phyloP scores from a whole-genome alignment of 1,284 basidiomycete genomes.

The Ustilago curta region DNA sequence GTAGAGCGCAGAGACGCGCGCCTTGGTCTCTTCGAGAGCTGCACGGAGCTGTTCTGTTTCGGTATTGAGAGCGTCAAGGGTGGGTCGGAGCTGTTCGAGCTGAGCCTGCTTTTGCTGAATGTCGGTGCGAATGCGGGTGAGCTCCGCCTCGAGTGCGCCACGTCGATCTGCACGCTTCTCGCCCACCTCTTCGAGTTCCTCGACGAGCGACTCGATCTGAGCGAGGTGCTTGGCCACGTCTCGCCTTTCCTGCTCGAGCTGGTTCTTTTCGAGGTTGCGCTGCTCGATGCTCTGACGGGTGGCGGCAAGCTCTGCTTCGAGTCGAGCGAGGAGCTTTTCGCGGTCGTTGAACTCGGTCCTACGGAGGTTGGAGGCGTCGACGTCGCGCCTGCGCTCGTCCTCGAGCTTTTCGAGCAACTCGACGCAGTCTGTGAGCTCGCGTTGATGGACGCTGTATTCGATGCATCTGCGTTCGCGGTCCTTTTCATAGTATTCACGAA shows the following conservation, averaged over 20 bases:
- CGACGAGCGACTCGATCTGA: conserved; percentile 80
- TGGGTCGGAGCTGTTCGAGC: conserved; percentile 74
- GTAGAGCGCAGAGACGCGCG: conserved; percentile 59
- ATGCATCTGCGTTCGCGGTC: conserved; percentile 93
- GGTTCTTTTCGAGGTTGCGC: conserved; percentile 77
- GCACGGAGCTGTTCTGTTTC: conserved; percentile 76
- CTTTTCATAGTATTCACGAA: conserved; percentile 94
- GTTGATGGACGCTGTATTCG: conserved; percentile 92
- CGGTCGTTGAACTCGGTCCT: conserved; percentile 83
- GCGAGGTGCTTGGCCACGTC: conserved; percentile 74
- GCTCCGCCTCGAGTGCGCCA: conserved; percentile 75
- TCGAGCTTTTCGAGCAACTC: conserved; percentile 82
- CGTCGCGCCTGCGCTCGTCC: conserved; percentile 77
- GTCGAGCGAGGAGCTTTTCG: conserved; percentile 78
- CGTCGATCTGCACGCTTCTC: conserved; percentile 69
- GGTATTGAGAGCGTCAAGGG: conserved; percentile 76
- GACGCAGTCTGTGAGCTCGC: conserved; percentile 88
- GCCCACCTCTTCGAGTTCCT: conserved; percentile 76
- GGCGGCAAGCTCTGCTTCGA: conserved; percentile 81
- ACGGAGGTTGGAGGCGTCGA: conserved; percentile 83
- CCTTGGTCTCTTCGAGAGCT: conserved; percentile 68
- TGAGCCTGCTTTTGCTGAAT: conserved; percentile 44
- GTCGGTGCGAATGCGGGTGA: conserved; percentile 69
- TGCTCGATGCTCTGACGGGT: conserved; percentile 80
- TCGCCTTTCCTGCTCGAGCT: conserved; percentile 78